Evolutionary conservation across 1,284 basidiomycete species (phyloP).

Genomic region (Ustilago crameri): DNA sequence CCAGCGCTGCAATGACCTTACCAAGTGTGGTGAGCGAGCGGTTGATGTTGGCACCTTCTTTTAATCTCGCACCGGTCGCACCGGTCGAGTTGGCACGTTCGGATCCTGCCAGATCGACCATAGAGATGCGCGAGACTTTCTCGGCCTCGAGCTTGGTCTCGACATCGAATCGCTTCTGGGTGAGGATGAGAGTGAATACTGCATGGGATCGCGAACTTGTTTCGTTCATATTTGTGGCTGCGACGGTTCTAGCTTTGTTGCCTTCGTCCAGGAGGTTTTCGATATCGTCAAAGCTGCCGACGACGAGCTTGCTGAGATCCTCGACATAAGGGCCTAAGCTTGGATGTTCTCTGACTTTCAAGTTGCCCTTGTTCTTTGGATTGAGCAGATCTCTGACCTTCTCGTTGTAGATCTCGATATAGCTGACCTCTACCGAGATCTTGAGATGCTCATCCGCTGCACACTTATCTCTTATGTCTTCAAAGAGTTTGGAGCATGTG

Average conservation of each 20-base stretch:
- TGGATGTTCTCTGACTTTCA: constrained; percentile 95
- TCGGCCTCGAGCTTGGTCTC: constrained; percentile 60
- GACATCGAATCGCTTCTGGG: constrained; percentile 53
- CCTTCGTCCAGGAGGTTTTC: constrained; percentile 99
- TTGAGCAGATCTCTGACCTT: constrained; percentile 95
- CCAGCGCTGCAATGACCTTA: constrained; percentile 64
- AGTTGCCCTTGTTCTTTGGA: constrained; percentile 94
- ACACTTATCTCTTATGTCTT: constrained; percentile 77
- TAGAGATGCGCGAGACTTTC: constrained; percentile 63
- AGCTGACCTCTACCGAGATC: constrained; percentile 95
- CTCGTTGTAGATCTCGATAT: constrained; percentile 86
- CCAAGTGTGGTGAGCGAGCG: constrained; percentile 53
- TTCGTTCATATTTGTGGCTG: constrained; percentile 66
- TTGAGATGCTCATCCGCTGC: constrained; percentile 76
- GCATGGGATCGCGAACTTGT: constrained; percentile 64
- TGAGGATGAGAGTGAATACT: constrained; percentile 62
- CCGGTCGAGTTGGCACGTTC: constrained; percentile 67
- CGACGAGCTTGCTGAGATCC: constrained; percentile 91
- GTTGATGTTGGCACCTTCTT: constrained; percentile 68
- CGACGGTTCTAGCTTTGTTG: constrained; percentile 78
- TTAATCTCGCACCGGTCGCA: constrained; percentile 65
- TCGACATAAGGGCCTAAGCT: constrained; percentile 87
- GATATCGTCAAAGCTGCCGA: constrained; percentile 91
- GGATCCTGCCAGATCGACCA: constrained; percentile 64
- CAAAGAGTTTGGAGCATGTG: constrained; percentile 91